Evolutionary conservation across 2,329 filamentous ascomycete species (phyloP).

Genomic region (Botrytis sinoallii): DNA sequence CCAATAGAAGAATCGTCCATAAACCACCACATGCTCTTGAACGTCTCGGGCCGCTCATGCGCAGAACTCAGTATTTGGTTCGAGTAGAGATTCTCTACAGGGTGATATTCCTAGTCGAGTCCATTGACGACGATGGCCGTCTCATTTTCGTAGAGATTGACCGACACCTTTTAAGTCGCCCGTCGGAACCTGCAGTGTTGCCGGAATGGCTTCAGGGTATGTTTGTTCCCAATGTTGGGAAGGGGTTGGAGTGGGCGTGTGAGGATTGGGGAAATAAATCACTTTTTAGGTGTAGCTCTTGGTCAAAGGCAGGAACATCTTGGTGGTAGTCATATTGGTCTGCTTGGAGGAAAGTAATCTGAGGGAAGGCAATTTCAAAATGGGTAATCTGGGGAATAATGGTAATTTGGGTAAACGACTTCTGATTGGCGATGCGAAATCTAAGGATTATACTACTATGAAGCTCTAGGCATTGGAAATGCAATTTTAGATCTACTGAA

Average conservation of each 20-base stretch:
- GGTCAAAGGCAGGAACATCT: neutral
- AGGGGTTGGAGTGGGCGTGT: neutral
- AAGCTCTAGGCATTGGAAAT: neutral
- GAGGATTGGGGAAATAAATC: neutral
- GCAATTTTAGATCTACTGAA: neutral
- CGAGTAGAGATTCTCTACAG: neutral
- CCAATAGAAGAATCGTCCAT: neutral
- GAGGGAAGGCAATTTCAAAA: neutral
- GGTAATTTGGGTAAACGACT: neutral
- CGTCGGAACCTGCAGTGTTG: neutral
- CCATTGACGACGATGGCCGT: neutral
- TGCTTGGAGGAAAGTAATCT: neutral
- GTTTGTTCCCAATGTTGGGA: neutral
- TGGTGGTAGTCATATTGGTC: neutral
- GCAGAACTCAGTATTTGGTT: neutral
- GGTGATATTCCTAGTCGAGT: neutral
- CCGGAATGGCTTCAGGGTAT: conserved; percentile 1
- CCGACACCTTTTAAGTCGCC: neutral
- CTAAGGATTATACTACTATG: neutral
- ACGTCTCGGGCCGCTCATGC: neutral
- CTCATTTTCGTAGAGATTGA: neutral
- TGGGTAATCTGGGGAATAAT: neutral
- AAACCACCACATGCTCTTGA: neutral
- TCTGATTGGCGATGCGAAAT: neutral
- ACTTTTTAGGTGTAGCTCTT: neutral